These are phyloP conservation scores for Polygonum aviculare DNA, from an alignment of 148 eudicot genomes.

Conservation along the genomic window DNA sequence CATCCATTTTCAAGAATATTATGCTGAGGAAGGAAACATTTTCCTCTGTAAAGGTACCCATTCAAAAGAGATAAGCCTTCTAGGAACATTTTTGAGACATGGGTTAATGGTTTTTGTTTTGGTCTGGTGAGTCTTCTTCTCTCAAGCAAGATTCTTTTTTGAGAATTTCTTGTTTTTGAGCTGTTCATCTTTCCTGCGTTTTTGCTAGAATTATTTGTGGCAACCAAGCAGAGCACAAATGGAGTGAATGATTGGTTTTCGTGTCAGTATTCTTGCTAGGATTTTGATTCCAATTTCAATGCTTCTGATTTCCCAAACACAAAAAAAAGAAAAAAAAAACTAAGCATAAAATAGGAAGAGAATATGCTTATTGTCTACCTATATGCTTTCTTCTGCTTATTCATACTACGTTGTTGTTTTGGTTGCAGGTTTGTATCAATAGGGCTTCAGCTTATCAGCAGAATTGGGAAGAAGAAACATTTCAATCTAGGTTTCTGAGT, in stretches of 20 bases:
- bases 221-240: neutral
- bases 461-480: neutral
- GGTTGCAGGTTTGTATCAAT: conserved; percentile 31
- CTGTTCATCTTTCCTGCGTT: too few relatives aligned
- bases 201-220: neutral
- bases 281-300: conserved; percentile 15
- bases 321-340: neutral
- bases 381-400: conserved; percentile 10
- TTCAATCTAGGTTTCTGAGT: neutral
- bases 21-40: neutral
- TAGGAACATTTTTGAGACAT: conserved; percentile 32
- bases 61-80: conserved; percentile 11
- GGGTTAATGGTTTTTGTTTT: conserved; percentile 37
- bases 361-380: conserved; percentile 45
- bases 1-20: conserved; percentile 8
- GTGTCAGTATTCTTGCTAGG: neutral
- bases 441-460: conserved; percentile 4
- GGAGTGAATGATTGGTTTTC: conserved; percentile 12
- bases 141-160: neutral
- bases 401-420: conserved; percentile 16
- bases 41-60: neutral
- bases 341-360: neutral
- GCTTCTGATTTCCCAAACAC: conserved; percentile 12
- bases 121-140: conserved; percentile 27
- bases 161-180: neutral